Percentiles rank a stretch among this genome's conserved stretches.
Evolutionary conservation across 495 filamentous ascomycete genomes (phyloP).

Genomic region (Daldinia loculata): DNA sequence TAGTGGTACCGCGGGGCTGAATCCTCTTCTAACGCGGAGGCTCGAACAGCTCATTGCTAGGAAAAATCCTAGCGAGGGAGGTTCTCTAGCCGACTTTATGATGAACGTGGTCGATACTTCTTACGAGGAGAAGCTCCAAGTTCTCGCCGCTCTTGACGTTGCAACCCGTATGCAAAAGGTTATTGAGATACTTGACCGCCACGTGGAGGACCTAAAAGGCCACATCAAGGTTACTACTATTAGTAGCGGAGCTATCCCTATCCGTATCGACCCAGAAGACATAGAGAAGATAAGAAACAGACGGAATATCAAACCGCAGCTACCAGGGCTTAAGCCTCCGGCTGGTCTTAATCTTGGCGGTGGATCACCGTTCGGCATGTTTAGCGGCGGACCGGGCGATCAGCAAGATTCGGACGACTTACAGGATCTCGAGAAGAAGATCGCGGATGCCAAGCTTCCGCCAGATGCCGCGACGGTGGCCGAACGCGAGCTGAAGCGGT

Average conservation of each 20-base stretch:
- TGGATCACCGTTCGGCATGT: slow-evolving; percentile 49
- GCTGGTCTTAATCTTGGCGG: slow-evolving; percentile 61
- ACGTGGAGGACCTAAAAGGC: slow-evolving; percentile 81
- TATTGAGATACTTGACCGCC: slow-evolving; percentile 79
- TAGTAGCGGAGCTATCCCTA: slow-evolving; percentile 65
- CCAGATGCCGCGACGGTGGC: slow-evolving; percentile 81
- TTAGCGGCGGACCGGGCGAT: slow-evolving; percentile 40
- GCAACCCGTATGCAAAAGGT: slow-evolving; percentile 79
- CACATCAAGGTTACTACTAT: slow-evolving; percentile 80
- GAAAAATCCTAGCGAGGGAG: slow-evolving; percentile 80
- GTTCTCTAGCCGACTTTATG: slow-evolving; percentile 95
- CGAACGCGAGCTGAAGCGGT: slow-evolving; percentile 83
- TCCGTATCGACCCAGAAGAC: slow-evolving; percentile 56
- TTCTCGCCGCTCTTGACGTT: slow-evolving; percentile 79
- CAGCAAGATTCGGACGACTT: slow-evolving; percentile 64
- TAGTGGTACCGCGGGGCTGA: slow-evolving; percentile 66
- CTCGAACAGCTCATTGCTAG: slow-evolving; percentile 84
- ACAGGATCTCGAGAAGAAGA: slow-evolving; percentile 83
- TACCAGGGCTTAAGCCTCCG: slow-evolving; percentile 54
- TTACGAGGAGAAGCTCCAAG: slow-evolving; percentile 86
- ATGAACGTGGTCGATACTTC: slow-evolving; percentile 84
- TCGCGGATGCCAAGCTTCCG: slow-evolving; percentile 79
- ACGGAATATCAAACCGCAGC: slow-evolving; percentile 61
- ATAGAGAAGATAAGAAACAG: slow-evolving; percentile 54
- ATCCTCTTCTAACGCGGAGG: slow-evolving; percentile 82